Evolutionary conservation across 164 flowering plant species (phyloP).

Genomic region (Tetracentron sinense): DNA sequence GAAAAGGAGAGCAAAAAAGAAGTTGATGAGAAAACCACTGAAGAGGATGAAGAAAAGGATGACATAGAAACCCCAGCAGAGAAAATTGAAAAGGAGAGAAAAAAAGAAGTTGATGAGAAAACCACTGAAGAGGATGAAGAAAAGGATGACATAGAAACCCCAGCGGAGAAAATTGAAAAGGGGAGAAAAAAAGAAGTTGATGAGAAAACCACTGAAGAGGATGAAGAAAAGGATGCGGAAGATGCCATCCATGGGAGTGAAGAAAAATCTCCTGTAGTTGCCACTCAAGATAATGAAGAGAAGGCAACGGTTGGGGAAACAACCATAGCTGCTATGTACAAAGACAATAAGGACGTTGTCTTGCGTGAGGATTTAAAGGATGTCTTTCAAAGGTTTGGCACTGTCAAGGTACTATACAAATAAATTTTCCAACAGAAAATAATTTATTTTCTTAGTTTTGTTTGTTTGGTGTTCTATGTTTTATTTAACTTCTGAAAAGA

Average conservation of each 20-base stretch:
- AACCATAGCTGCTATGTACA: constrained; percentile 24
- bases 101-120: constrained; percentile 20
- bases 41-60: constrained; percentile 25
- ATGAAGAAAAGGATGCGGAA: constrained; percentile 26
- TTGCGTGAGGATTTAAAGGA: constrained; percentile 79
- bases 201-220: constrained; percentile 18
- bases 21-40: constrained; percentile 16
- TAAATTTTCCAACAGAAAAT: background rate
- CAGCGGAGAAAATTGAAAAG: constrained; percentile 16
- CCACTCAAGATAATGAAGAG: constrained; percentile 17
- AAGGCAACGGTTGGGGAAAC: constrained; percentile 19
- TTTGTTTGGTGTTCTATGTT: background rate
- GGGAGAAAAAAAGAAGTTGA: constrained; percentile 18
- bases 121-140: constrained; percentile 19
- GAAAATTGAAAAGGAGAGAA: constrained; percentile 13
- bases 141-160: constrained; percentile 25
- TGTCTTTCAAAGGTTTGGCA: constrained; percentile 66
- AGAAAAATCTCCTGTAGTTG: constrained; percentile 18
- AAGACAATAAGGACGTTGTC: constrained; percentile 55
- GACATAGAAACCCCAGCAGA: constrained; percentile 23
- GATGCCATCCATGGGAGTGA: constrained; percentile 5
- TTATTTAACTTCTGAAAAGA: no score
- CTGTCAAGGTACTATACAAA: constrained; percentile 57
- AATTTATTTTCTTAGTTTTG: background rate
- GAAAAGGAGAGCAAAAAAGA: constrained; percentile 18